A percentile compares a stretch with the other conserved stretches of the same genome.
Conservation (phyloP, 169 alveolate species). For the Ophryocystis elektroscirrha region DNA sequence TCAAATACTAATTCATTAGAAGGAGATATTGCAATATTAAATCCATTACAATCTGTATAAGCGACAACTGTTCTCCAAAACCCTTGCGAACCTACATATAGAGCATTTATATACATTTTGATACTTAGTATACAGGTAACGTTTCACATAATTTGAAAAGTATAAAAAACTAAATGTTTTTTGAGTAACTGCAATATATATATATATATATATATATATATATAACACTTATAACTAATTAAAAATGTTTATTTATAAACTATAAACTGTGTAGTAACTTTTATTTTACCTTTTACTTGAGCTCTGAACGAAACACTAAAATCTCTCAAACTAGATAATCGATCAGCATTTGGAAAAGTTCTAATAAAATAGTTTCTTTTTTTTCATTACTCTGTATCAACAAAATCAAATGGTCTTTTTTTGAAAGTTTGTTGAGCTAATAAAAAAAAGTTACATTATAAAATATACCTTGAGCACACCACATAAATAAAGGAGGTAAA, state of each 20-base stretch:
- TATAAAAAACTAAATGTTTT: no score
- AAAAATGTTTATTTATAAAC: neutral
- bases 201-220: conserved; percentile 4
- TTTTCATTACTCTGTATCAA: conserved; percentile 22
- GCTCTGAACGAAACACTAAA: conserved; percentile 25
- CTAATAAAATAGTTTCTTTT: no score
- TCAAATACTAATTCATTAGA: no score
- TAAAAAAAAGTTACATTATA: neutral
- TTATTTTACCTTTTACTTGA: conserved; percentile 12
- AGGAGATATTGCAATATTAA: no score
- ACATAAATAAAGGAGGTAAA: conserved; percentile 9
- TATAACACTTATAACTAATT: neutral
- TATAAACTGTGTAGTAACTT: neutral
- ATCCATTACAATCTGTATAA: no score
- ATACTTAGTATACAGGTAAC: no score
- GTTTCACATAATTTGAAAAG: no score
- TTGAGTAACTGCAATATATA: no score
- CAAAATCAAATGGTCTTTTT: conserved; percentile 25
- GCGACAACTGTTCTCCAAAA: no score
- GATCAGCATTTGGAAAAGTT: conserved; percentile 29
- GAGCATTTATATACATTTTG: no score
- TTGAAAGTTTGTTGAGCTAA: conserved; percentile 21
- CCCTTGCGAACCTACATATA: no score
- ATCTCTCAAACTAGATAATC: conserved; percentile 19
- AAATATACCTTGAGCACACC: conserved; percentile 3